These are phyloP conservation scores for Tulasnella sp. DNA, from an alignment of 768 basidiomycete genomes.

Conservation along the genomic window DNA sequence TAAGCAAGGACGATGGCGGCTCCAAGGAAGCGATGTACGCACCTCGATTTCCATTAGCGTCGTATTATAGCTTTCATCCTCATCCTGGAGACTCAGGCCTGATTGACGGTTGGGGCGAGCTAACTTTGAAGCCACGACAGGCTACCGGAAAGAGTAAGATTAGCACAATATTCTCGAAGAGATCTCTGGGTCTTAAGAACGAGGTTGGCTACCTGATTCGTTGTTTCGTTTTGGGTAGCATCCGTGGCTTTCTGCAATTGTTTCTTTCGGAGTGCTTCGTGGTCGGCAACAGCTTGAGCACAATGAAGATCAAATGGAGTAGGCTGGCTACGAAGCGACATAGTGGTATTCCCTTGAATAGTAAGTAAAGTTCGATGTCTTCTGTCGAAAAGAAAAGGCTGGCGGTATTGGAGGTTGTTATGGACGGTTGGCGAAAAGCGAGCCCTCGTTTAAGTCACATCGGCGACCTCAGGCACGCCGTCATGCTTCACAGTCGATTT, in stretches of 20 bases:
- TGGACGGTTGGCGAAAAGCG: no score
- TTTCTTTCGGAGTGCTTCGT: background rate
- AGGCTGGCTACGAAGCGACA: background rate
- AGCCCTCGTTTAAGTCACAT: background rate
- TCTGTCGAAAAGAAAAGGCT: background rate
- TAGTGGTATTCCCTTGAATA: background rate
- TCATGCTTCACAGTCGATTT: background rate
- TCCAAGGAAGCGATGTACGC: background rate
- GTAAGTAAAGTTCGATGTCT: background rate
- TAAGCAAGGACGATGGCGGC: no score
- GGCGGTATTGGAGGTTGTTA: no score
- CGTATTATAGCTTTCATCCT: background rate
- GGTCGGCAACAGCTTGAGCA: background rate
- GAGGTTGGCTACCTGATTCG: background rate
- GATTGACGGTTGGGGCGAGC: background rate
- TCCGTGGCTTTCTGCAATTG: background rate
- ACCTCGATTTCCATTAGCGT: background rate
- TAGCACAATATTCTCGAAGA: background rate
- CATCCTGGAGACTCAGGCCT: background rate
- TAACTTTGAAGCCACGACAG: background rate
- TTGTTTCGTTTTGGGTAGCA: background rate
- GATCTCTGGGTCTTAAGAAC: background rate
- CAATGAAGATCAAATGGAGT: background rate
- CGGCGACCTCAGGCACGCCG: conserved; percentile 9
- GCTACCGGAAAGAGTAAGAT: background rate